phyloP scores from a whole-genome alignment of 352 stramenopile genomes.

The Globisporangium cystogenes region DNA sequence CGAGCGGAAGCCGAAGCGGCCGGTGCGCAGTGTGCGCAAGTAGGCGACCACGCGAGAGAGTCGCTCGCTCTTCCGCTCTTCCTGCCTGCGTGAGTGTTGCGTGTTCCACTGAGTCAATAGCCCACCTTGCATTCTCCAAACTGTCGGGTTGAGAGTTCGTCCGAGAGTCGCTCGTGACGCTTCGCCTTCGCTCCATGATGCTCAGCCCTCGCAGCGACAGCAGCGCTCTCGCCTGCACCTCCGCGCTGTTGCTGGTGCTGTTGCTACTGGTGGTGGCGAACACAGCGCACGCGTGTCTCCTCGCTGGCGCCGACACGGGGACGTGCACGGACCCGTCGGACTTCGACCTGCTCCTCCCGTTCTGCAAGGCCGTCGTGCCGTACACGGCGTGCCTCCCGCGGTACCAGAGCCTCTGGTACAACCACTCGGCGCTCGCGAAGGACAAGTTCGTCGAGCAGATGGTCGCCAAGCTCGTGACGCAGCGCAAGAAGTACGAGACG shows the following conservation, averaged over 20 bases:
- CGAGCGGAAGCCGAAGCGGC: slow-evolving; percentile 5
- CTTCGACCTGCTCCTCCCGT: slow-evolving; percentile 66
- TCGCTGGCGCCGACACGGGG: slow-evolving; percentile 59
- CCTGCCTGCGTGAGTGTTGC: not conserved
- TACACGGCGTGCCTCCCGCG: slow-evolving; percentile 70
- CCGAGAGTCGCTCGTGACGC: not conserved
- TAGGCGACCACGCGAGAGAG: not conserved
- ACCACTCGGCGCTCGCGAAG: slow-evolving; percentile 69
- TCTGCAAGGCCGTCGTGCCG: slow-evolving; percentile 60
- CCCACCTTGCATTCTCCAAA: no score
- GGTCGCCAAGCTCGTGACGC: slow-evolving; percentile 50
- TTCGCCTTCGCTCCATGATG: not conserved
- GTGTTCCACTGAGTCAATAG: not conserved
- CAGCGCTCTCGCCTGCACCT: not conserved
- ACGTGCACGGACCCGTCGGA: slow-evolving; percentile 49
- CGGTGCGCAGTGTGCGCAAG: slow-evolving; percentile 5
- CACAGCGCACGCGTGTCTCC: slow-evolving; percentile 16
- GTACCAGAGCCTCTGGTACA: slow-evolving; percentile 75
- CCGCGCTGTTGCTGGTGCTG: slow-evolving; percentile 2
- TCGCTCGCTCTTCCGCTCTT: not conserved
- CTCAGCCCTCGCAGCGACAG: no score
- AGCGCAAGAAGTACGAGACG: slow-evolving; percentile 63
- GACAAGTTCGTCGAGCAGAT: slow-evolving; percentile 66
- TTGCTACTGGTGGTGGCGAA: slow-evolving; percentile 2
- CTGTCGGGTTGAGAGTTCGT: no score